These are phyloP conservation scores for Colletotrichum neosansevieriae DNA, from an alignment of 2,329 filamentous ascomycete species.

Conservation along the genomic window DNA sequence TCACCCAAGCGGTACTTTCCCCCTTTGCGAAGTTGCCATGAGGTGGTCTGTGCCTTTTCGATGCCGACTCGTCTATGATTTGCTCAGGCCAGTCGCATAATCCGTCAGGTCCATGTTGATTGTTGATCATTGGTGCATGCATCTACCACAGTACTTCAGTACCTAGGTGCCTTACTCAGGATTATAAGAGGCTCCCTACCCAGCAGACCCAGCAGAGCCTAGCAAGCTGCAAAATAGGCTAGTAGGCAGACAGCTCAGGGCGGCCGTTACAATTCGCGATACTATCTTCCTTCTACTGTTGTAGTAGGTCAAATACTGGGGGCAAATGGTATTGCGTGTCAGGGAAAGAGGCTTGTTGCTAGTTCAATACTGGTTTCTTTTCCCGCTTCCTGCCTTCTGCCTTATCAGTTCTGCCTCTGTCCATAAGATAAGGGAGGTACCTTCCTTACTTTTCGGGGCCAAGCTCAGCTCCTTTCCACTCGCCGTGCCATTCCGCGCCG, in stretches of 20 bases:
- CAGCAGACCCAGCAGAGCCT: not conserved
- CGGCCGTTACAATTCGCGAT: conserved; percentile 6
- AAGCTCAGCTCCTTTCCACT: conserved; percentile 18
- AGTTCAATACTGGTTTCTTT: no score
- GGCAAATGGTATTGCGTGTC: no score
- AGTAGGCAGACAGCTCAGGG: not conserved
- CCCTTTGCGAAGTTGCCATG: conserved; percentile 31
- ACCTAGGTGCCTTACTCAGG: not conserved
- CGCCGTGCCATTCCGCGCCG: conserved; percentile 27
- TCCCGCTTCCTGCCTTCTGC: no score
- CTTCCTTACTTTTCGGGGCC: not conserved
- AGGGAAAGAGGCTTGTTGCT: no score
- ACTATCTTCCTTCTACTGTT: no score
- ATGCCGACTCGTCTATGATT: conserved; percentile 7
- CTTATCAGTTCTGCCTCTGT: no score
- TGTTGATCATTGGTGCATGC: no score
- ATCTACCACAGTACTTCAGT: no score
- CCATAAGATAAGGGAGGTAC: not conserved
- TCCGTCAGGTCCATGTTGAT: no score
- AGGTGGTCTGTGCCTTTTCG: conserved; percentile 23
- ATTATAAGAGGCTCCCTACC: not conserved
- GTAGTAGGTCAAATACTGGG: not conserved
- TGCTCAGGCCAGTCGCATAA: conserved; percentile 11
- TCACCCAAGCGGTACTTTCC: not conserved
- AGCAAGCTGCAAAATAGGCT: not conserved